Conservation (phyloP, 1,284 basidiomycete species). For the Ceratobasidium sp. region DNA sequence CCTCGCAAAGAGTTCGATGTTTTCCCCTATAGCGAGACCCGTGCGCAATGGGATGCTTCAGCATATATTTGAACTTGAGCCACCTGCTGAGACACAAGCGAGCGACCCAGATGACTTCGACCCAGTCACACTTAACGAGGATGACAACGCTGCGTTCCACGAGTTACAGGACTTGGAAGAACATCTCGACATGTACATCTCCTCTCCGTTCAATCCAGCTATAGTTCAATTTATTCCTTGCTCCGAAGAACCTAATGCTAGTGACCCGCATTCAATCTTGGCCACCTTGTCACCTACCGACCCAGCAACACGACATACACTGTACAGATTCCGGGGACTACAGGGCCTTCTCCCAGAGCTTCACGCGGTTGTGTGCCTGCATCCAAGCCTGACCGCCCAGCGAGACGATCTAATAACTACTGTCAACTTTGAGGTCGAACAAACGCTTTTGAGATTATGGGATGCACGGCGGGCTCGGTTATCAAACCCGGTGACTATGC, state of each 20-base stretch:
- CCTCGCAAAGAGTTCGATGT: not conserved
- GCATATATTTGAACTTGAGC: not conserved
- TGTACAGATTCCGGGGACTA: not conserved
- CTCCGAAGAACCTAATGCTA: not conserved
- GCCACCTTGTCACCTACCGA: not conserved
- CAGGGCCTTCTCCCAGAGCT: not conserved
- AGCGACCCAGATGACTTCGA: not conserved
- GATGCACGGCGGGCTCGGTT: not conserved
- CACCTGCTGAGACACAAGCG: not conserved
- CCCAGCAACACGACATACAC: not conserved
- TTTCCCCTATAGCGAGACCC: not conserved
- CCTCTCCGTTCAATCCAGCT: not conserved
- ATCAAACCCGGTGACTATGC: too few species aligned
- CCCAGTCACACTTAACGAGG: not conserved
- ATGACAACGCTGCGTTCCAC: not conserved
- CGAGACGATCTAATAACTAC: not conserved
- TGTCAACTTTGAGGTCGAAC: not conserved
- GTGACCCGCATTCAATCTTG: not conserved
- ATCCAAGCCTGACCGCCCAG: not conserved
- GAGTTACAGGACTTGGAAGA: conserved; percentile 6
- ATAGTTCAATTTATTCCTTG: not conserved
- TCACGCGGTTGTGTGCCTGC: not conserved
- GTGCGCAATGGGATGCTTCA: not conserved
- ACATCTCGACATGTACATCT: not conserved
- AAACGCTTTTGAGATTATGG: not conserved